phyloP scores from a whole-genome alignment of 2,329 filamentous ascomycete genomes.

The Cladorrhinum sp. region DNA sequence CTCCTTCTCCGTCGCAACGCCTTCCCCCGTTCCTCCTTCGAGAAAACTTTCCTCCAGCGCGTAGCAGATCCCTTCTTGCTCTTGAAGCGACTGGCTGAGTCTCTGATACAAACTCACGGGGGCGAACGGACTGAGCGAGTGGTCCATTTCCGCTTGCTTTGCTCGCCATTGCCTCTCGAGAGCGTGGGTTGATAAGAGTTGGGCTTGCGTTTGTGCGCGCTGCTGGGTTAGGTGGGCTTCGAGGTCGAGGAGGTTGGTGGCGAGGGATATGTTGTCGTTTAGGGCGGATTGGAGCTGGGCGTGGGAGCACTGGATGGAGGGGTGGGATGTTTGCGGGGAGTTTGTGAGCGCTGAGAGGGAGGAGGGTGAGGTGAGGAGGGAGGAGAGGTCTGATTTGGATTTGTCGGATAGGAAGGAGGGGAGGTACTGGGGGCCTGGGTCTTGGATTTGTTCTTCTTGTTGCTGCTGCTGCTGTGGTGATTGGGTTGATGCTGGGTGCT shows the following conservation, averaged over 20 bases:
- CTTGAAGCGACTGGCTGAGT: slow-evolving; percentile 70
- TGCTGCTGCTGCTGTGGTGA: slow-evolving; percentile 1
- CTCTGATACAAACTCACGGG: slow-evolving; percentile 83
- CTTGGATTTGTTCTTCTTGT: slow-evolving; percentile 42
- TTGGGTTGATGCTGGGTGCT: slow-evolving; percentile 20
- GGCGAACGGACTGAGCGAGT: slow-evolving; percentile 77
- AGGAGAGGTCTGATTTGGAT: slow-evolving; percentile 75
- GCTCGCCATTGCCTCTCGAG: slow-evolving; percentile 90
- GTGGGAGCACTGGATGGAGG: slow-evolving; percentile 65
- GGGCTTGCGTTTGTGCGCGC: slow-evolving; percentile 71
- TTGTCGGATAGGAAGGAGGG: slow-evolving; percentile 75
- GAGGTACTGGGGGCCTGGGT: slow-evolving; percentile 73
- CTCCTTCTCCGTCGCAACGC: slow-evolving; percentile 69
- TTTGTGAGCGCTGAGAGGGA: slow-evolving; percentile 75
- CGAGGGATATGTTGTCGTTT: slow-evolving; percentile 68
- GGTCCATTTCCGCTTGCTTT: slow-evolving; percentile 86
- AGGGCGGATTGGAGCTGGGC: slow-evolving; percentile 63
- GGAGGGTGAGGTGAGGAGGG: slow-evolving; percentile 61
- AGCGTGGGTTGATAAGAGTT: slow-evolving; percentile 77
- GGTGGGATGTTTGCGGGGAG: slow-evolving; percentile 64
- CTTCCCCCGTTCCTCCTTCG: slow-evolving; percentile 54
- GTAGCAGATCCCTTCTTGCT: slow-evolving; percentile 77
- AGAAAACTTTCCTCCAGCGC: slow-evolving; percentile 93
- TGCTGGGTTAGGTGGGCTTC: slow-evolving; percentile 57
- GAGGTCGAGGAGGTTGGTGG: slow-evolving; percentile 58